Base-by-base conservation (phyloP, 2,329 filamentous ascomycete genomes). In the Ophiostoma triangulosporum region DNA sequence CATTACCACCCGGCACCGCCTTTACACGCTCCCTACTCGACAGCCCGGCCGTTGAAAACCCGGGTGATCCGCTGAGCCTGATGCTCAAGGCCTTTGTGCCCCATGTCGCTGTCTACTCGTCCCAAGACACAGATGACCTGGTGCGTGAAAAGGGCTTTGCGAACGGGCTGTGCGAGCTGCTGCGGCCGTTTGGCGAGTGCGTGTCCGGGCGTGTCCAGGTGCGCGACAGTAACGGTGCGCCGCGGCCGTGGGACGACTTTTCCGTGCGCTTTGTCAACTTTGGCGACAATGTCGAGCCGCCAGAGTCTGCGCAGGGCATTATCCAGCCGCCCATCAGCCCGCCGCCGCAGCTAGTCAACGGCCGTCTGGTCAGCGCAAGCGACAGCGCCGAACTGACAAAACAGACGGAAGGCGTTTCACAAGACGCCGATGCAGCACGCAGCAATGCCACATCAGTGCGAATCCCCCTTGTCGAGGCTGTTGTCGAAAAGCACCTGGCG, bases 171-270 rank as follows among this genome's bases (percentile, higher is more conserved):
- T 83, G 89, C 73, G 86, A 95, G 66, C 71, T 98, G 24, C 70
- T 98, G 54, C 76, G 91, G 50, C 91, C 93, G 0, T 98, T 95
- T 70, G 93, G 93, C 29, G 93, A 98, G 68, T 79, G 76, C 15
- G 77, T 97, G 0, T 80, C 84, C 50, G 93, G 93, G 29, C 95
- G 93, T 63, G 84, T 98, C 51, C 86, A 86, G 3, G 84, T 97
- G 53, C 76, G 93, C 61, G 93, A 98, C 68, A 96, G 90, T 64
- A 82, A 87, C 60, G 91, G 93, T 8, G 80, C 84, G 43, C 90
- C 88, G 64, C 81, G 81, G 63, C 78, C 80, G 36, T 91, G 86
- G 71, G 91, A 96, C 53, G 89, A 97, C 65, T 98, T 89, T 67
- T 84, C 88, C 1, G 77, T 98, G 55, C 84, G 88, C 53, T 96